Evolutionary conservation across 495 filamentous ascomycete genomes (phyloP).

Genomic region (Podospora anserina): DNA sequence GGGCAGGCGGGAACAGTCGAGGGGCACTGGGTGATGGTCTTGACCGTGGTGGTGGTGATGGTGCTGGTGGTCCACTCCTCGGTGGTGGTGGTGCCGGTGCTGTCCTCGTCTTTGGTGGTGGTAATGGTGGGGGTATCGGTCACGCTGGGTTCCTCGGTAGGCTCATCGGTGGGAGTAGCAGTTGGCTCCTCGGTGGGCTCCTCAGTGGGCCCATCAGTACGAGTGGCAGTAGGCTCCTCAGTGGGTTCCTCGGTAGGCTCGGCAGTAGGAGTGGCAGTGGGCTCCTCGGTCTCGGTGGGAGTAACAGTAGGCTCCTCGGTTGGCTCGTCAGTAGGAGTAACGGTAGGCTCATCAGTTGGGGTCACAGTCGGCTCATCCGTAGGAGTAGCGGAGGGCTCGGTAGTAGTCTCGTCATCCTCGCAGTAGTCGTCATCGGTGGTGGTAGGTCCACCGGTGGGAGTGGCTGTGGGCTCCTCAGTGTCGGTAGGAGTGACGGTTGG

Average conservation of each 20-base stretch:
- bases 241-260: neutral
- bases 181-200: neutral
- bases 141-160: neutral
- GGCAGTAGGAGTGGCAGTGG: conserved; percentile 1
- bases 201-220: conserved; percentile 8
- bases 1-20: conserved; percentile 4
- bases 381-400: neutral
- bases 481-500: conserved; percentile 2
- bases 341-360: neutral
- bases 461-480: neutral
- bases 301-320: neutral
- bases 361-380: neutral
- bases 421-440: neutral
- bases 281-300: neutral
- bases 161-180: neutral
- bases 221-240: neutral
- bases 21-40: conserved; percentile 40
- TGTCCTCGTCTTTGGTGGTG: neutral
- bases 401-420: conserved; percentile 1
- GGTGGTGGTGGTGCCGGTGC: conserved; percentile 2
- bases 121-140: conserved; percentile 13
- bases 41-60: conserved; percentile 13
- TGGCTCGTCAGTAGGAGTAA: neutral
- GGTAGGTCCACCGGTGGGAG: neutral
- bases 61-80: neutral